Conservation (phyloP, 2,329 filamentous ascomycete genomes). For the Aspergillus aculeatus region DNA sequence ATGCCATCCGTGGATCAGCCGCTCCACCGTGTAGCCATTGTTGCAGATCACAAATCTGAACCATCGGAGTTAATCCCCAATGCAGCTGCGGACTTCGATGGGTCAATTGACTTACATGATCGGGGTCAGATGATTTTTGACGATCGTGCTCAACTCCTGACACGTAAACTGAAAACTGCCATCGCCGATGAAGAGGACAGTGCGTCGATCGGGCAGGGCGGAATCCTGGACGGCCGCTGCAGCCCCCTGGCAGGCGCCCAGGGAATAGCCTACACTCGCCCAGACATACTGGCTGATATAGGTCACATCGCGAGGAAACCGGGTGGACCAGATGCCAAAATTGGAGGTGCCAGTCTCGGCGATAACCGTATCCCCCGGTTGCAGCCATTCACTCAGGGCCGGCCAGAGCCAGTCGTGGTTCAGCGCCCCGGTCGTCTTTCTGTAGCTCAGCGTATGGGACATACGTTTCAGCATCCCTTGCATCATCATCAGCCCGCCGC, state of each 20-base stretch:
- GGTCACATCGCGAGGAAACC: conserved; percentile 50
- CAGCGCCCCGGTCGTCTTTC: conserved; percentile 27
- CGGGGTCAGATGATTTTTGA: conserved; percentile 53
- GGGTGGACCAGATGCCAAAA: conserved; percentile 54
- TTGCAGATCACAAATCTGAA: conserved; percentile 56
- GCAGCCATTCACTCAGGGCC: conserved; percentile 48
- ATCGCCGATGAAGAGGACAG: conserved; percentile 61
- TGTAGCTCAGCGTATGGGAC: conserved; percentile 40
- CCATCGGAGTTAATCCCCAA: too few species aligned
- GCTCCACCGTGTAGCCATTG: conserved; percentile 59
- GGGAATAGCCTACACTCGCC: conserved; percentile 62
- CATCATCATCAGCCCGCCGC: neutral
- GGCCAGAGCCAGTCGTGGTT: conserved; percentile 53
- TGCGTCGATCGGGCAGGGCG: conserved; percentile 34
- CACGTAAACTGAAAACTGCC: conserved; percentile 66
- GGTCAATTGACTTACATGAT: conserved; percentile 25
- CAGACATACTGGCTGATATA: conserved; percentile 56
- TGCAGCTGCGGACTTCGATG: too few species aligned
- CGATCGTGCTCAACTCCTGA: conserved; percentile 65
- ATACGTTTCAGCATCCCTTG: conserved; percentile 7
- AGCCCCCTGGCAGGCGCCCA: conserved; percentile 57
- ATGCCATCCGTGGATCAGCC: conserved; percentile 26
- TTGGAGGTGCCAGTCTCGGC: conserved; percentile 59
- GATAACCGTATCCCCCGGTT: conserved; percentile 56
- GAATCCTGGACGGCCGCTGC: conserved; percentile 49